These are phyloP conservation scores for Botrytis pseudocinerea DNA, from an alignment of 2,329 filamentous ascomycete genomes.

Conservation along the genomic window DNA sequence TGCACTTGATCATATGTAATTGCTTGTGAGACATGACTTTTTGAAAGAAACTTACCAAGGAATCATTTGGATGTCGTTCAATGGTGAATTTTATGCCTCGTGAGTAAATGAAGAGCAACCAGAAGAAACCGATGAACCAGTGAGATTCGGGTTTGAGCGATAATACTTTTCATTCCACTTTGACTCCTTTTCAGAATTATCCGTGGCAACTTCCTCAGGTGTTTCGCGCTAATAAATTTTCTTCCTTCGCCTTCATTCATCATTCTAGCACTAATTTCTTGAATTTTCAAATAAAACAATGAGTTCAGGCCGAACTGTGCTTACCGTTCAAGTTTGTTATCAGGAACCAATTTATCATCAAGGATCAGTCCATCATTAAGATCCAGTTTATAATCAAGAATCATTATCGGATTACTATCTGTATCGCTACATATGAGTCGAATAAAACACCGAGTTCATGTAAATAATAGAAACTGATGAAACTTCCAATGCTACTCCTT, in stretches of 20 bases:
- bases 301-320: accelerated
- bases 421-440: not conserved
- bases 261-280: not conserved
- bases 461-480: not conserved
- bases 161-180: not conserved
- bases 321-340: not conserved
- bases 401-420: not conserved
- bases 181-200: not conserved
- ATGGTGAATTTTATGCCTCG: not conserved
- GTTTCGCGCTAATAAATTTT: not conserved
- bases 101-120: not conserved
- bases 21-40: not conserved
- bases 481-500: not conserved
- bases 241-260: not conserved
- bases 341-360: not conserved
- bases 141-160: not conserved
- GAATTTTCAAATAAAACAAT: not conserved
- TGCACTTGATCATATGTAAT: not conserved
- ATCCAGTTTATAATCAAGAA: no score
- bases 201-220: not conserved
- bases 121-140: not conserved
- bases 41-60: no score
- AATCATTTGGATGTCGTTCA: not conserved
- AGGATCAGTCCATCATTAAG: not conserved
- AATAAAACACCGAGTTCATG: not conserved